These are phyloP conservation scores for Guillardia theta DNA, from an alignment of 78 protist genomes.

Conservation along the genomic window DNA sequence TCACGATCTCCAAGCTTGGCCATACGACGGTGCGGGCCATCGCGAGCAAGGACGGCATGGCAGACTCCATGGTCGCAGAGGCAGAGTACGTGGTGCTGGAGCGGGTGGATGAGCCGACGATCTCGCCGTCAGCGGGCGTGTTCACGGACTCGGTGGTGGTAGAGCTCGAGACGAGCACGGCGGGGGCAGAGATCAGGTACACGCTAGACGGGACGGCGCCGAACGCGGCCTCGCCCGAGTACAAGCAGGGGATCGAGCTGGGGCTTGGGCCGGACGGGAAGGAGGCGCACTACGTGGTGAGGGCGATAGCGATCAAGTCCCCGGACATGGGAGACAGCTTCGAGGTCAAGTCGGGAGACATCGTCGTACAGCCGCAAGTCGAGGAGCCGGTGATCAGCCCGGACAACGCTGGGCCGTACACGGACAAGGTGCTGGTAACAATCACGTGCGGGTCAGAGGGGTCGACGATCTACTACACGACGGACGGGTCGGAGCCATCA, in stretches of 20 bases:
- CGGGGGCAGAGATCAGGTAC: not conserved
- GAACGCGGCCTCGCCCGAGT: not conserved
- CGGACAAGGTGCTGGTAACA: not conserved
- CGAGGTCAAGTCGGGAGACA: not conserved
- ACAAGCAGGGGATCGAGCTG: not conserved
- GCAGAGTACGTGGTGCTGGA: not conserved
- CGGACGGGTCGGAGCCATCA: not conserved
- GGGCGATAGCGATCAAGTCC: not conserved
- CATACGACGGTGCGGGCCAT: not conserved
- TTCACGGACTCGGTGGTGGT: not conserved
- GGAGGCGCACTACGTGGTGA: not conserved
- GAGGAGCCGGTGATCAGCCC: not conserved
- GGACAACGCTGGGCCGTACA: not conserved
- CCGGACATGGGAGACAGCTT: slow-evolving; percentile 1
- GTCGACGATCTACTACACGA: not conserved
- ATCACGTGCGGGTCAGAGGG: not conserved
- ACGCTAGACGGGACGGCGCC: not conserved
- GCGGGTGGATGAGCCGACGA: not conserved
- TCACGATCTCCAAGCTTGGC: not conserved
- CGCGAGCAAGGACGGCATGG: not conserved
- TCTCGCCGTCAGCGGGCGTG: not conserved
- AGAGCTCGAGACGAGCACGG: not conserved
- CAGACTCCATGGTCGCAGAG: not conserved
- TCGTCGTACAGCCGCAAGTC: not conserved
- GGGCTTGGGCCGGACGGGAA: not conserved